phyloP scores from a whole-genome alignment of 1,284 basidiomycete genomes.

The Bondarzewia mesenterica region DNA sequence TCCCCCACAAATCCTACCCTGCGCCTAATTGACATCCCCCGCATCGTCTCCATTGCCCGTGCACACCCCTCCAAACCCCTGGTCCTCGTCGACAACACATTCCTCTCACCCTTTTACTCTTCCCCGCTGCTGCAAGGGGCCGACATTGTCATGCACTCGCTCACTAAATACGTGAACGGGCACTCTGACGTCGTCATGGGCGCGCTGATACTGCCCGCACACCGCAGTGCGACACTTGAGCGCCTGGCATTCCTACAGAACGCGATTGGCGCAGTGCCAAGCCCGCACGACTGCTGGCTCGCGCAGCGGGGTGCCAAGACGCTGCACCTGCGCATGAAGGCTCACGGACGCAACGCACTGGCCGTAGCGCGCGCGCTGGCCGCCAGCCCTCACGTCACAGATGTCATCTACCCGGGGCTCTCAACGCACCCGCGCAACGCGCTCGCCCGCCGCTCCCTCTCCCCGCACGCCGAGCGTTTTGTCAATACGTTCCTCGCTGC shows the following conservation, averaged over 20 bases:
- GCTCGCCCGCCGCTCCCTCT: constrained; percentile 58
- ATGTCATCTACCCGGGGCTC: constrained; percentile 86
- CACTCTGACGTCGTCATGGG: constrained; percentile 92
- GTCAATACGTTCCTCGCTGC: constrained; percentile 36
- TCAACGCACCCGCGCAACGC: constrained; percentile 48
- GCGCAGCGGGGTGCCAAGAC: constrained; percentile 91
- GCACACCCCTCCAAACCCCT: constrained; percentile 53
- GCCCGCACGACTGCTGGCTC: constrained; percentile 87
- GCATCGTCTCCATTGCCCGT: constrained; percentile 54
- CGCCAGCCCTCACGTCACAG: constrained; percentile 50
- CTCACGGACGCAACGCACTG: constrained; percentile 82
- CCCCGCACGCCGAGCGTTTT: constrained; percentile 64
- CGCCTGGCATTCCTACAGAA: constrained; percentile 88
- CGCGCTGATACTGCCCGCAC: constrained; percentile 61
- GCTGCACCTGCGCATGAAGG: constrained; percentile 78
- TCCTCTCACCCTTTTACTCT: constrained; percentile 87
- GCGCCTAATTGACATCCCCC: constrained; percentile 72
- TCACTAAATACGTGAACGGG: constrained; percentile 92
- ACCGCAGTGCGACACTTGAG: constrained; percentile 37
- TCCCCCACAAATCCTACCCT: constrained; percentile 94
- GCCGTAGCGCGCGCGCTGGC: constrained; percentile 64
- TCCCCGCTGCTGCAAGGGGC: constrained; percentile 84
- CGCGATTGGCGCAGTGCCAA: constrained; percentile 83
- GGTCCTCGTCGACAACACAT: constrained; percentile 89
- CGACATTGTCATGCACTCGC: constrained; percentile 73